Evolutionary conservation across 371 early-diverging fungal genomes (phyloP).

Genomic region (Chytridiales sp.): DNA sequence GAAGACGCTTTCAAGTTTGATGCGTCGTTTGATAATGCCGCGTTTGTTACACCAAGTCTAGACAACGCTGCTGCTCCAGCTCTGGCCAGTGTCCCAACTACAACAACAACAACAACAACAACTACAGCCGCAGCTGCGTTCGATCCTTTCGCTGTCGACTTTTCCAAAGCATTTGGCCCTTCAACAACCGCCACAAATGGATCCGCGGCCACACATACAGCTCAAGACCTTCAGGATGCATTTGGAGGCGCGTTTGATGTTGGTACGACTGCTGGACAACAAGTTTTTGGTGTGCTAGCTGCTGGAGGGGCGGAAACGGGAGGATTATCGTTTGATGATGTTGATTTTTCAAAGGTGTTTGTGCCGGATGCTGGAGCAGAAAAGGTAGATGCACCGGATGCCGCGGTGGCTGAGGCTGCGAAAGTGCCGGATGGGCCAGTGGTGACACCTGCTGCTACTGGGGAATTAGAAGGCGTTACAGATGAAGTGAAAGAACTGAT

Average conservation of each 20-base stretch:
- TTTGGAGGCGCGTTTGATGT: conserved; percentile 9
- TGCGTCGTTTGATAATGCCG: conserved; percentile 21
- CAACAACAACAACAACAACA: neutral
- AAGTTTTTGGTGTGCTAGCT: neutral
- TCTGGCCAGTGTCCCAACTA: neutral
- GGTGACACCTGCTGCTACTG: neutral
- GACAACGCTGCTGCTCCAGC: no score
- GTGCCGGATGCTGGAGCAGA: neutral
- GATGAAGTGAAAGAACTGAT: conserved; percentile 36
- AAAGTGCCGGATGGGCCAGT: neutral
- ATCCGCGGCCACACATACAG: neutral
- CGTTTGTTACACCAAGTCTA: conserved; percentile 1
- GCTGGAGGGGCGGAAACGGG: neutral
- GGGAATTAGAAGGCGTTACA: conserved; percentile 22
- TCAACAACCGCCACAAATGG: neutral
- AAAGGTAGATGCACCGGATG: conserved; percentile 3
- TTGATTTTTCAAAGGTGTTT: neutral
- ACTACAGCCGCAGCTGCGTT: conserved; percentile 1
- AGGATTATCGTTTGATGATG: neutral
- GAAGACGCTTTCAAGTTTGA: conserved; percentile 29
- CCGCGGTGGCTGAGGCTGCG: neutral
- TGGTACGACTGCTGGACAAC: neutral
- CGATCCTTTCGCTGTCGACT: conserved; percentile 2
- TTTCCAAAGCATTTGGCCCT: neutral
- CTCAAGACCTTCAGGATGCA: conserved; percentile 7